phyloP scores from a whole-genome alignment of 1,139 yeast genomes.

The Entelexis paramagnoliae region DNA sequence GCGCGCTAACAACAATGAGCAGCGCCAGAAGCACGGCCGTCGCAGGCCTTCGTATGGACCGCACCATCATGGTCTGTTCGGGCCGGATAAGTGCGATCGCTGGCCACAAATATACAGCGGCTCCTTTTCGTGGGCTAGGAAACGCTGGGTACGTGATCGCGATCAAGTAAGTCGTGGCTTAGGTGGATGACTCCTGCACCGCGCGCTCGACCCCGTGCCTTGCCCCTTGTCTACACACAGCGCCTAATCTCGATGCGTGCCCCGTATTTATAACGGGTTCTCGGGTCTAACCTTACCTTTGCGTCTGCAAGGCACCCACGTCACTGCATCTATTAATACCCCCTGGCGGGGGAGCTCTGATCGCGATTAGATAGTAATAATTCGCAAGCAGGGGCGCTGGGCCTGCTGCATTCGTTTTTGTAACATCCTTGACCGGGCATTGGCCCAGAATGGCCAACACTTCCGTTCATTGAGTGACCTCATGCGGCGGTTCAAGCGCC shows the following conservation, averaged over 20 bases:
- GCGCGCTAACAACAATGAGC: not conserved
- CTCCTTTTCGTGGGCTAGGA: not conserved
- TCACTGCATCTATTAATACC: not conserved
- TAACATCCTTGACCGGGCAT: too few relatives aligned
- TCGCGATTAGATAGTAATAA: too few relatives aligned
- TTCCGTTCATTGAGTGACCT: too few relatives aligned
- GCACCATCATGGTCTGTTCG: not conserved
- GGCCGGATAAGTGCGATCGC: not conserved
- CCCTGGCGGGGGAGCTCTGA: too few relatives aligned
- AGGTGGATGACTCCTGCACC: not conserved
- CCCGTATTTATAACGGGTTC: not conserved
- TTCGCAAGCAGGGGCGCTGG: too few relatives aligned
- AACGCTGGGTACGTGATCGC: not conserved
- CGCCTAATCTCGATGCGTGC: not conserved
- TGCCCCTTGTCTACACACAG: too few relatives aligned
- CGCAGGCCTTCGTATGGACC: not conserved
- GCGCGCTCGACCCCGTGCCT: not conserved
- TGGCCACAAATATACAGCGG: not conserved
- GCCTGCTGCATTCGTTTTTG: too few relatives aligned
- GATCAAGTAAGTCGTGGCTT: not conserved
- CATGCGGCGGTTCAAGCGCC: too few relatives aligned
- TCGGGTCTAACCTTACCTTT: not conserved
- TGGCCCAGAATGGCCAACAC: too few relatives aligned
- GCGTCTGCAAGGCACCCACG: not conserved
- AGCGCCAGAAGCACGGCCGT: not conserved